Percentiles rank a stretch among this genome's conserved stretches.
Conservation (phyloP, 345 rosid species). For the Linum lewisii region DNA sequence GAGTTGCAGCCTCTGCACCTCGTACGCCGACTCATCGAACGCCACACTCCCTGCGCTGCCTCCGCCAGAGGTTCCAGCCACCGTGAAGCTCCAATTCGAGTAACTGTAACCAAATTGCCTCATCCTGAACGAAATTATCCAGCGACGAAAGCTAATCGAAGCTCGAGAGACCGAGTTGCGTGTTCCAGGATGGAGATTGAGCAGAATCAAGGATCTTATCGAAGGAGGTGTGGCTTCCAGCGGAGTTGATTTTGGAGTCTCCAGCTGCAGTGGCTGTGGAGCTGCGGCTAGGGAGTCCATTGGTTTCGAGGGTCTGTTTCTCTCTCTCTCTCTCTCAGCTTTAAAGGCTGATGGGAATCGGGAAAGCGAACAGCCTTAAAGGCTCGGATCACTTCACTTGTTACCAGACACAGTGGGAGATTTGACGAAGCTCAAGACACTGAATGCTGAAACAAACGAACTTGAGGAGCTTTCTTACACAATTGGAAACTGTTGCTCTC, state of each 20-base stretch:
- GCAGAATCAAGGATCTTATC: conserved; percentile 25
- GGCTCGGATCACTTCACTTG: conserved; percentile 39
- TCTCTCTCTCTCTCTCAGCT: too few species aligned
- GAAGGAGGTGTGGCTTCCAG: conserved; percentile 31
- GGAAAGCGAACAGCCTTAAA: too few species aligned
- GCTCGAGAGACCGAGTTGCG: background rate
- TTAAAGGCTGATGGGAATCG: too few species aligned
- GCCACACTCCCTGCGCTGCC: conserved; percentile 13
- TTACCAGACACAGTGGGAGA: conserved; percentile 42
- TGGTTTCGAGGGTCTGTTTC: too few species aligned
- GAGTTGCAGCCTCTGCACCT: too few species aligned
- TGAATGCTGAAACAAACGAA: conserved; percentile 47
- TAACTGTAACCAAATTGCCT: too few species aligned
- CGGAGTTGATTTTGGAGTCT: too few species aligned
- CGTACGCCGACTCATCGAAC: conserved; percentile 51
- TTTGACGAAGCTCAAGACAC: conserved; percentile 32
- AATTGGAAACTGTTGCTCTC: conserved; percentile 39
- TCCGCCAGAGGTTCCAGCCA: conserved; percentile 7
- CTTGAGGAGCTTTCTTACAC: conserved; percentile 55
- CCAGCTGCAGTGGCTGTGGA: too few species aligned
- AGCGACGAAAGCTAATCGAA: background rate
- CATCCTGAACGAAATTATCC: background rate
- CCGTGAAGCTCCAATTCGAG: conserved; percentile 15
- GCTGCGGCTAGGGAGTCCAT: too few species aligned
- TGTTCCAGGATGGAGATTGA: conserved; percentile 10